phyloP scores from a whole-genome alignment of 2,329 filamentous ascomycete genomes.

The Sporothrix schenckii region DNA sequence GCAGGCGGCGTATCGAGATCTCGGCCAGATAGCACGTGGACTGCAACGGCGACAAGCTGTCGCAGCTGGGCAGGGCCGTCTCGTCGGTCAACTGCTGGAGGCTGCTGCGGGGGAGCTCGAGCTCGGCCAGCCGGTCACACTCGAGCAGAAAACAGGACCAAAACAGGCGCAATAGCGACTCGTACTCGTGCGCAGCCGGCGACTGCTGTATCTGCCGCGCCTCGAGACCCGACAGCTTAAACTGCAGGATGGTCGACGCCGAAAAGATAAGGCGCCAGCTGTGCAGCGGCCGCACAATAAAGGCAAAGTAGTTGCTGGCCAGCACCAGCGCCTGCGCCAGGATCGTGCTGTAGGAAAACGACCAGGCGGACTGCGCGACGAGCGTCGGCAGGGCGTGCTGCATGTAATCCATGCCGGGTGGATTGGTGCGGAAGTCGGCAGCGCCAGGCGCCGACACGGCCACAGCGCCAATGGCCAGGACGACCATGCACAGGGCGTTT shows the following conservation, averaged over 20 bases:
- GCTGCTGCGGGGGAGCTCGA: slow-evolving; percentile 43
- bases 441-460: slow-evolving; percentile 35
- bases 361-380: slow-evolving; percentile 40
- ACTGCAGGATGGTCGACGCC: slow-evolving; percentile 42
- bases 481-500: slow-evolving; percentile 42
- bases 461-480: slow-evolving; percentile 41
- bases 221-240: slow-evolving; percentile 38
- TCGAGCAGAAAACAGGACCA: slow-evolving; percentile 44
- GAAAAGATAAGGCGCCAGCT: slow-evolving; percentile 44
- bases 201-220: not conserved
- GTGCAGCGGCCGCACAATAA: slow-evolving; percentile 42
- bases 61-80: slow-evolving; percentile 40
- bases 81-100: slow-evolving; percentile 42
- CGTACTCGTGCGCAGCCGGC: slow-evolving; percentile 29
- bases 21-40: slow-evolving; percentile 43
- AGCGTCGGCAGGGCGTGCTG: slow-evolving; percentile 41
- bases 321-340: slow-evolving; percentile 42
- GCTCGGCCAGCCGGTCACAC: slow-evolving; percentile 43
- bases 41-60: slow-evolving; percentile 36
- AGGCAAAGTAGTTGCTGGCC: slow-evolving; percentile 44
- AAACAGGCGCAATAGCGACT: slow-evolving; percentile 39
- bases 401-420: slow-evolving; percentile 43
- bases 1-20: slow-evolving; percentile 42
- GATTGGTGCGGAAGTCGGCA: slow-evolving; percentile 34
- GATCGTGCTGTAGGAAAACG: slow-evolving; percentile 40